Percentiles rank a stretch among this genome's conserved stretches.
Conservation (phyloP, 1,284 basidiomycete genomes). For the Sanghuangporus baumii region DNA sequence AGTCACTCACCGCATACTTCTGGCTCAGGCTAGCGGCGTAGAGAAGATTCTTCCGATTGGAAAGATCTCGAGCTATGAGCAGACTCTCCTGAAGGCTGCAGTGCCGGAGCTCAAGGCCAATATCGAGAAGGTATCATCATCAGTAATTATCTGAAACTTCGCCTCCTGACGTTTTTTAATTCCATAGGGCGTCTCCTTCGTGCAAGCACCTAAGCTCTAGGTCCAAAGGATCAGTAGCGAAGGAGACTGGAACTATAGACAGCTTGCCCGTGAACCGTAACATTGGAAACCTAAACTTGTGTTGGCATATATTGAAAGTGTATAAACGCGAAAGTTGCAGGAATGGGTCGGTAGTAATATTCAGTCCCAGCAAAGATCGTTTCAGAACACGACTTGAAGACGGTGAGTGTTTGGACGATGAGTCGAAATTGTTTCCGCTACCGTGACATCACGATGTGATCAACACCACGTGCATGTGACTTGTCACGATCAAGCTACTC, state of each 20-base stretch:
- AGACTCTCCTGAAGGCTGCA: slow-evolving; percentile 70
- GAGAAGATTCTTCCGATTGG: slow-evolving; percentile 78
- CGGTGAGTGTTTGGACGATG: too few relatives aligned
- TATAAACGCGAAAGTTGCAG: too few relatives aligned
- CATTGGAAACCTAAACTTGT: neutral
- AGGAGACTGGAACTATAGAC: neutral
- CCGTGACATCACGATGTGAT: neutral
- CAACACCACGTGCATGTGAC: too few relatives aligned
- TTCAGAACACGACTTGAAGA: too few relatives aligned
- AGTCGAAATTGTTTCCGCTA: neutral
- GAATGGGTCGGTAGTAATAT: too few relatives aligned
- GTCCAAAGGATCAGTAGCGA: neutral
- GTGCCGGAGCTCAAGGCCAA: slow-evolving; percentile 77
- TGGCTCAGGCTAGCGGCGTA: slow-evolving; percentile 66
- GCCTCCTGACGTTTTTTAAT: neutral
- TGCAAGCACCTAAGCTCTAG: slow-evolving; percentile 34
- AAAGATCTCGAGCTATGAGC: slow-evolving; percentile 65
- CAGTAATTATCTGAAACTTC: neutral
- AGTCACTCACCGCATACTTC: slow-evolving; percentile 9
- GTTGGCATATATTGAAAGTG: too few relatives aligned
- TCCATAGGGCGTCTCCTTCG: slow-evolving; percentile 32
- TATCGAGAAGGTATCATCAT: slow-evolving; percentile 66
- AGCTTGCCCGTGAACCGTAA: neutral
- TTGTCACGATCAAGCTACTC: neutral
- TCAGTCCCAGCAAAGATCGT: too few relatives aligned